Evolutionary conservation across 78 protist genomes (phyloP), one percentile per base, ranked within the genome.

Genomic region (Tieghemostelium lacteum): DNA sequence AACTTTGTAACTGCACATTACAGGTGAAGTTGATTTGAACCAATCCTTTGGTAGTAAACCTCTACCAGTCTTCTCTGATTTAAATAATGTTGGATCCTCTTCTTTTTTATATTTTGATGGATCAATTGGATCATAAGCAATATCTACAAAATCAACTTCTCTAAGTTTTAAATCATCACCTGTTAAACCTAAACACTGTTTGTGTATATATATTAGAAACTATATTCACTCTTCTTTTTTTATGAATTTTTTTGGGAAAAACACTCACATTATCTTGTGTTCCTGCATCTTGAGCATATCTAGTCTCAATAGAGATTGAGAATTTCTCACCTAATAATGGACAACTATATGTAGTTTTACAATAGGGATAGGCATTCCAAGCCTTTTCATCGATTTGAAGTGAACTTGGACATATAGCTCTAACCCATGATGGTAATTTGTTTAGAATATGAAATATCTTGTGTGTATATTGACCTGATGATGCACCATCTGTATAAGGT

Each of bases 321-420:
- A 91, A 91, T 66, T 85, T 78, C 1, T 91, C 94, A 33, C 94
- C 94, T 3, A 91, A 54, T 22, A 91, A 69, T 29, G 94, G 94
- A 52, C 94, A 80, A 26, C 0, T 34, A 64, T 67, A 91, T 50
- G 42, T 62, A 26, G 97, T 96, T 74, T 83, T 75, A 85, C 96
- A 95, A 89, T 91, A 76, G 20, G 98, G 98, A 57, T 86, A 97
- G 10, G 96, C 95, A 58, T 96, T 97, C 98, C 98, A 97, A 1
- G 97, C 94, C 57, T 95, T 88, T 49, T 97, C 98, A 39, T 95
- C 95, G 19, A 83, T 69, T 58, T 83, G 89, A 28, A 83, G 36
- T 36, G 89, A 58, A 3, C 66, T 50, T 55, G 89, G 89, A 28
- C 72, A 69, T n/a, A 83, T 29, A 42, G 77, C 31, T 42, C 67